Conservation (phyloP, 495 filamentous ascomycete species). For the Apodospora peruviana region DNA sequence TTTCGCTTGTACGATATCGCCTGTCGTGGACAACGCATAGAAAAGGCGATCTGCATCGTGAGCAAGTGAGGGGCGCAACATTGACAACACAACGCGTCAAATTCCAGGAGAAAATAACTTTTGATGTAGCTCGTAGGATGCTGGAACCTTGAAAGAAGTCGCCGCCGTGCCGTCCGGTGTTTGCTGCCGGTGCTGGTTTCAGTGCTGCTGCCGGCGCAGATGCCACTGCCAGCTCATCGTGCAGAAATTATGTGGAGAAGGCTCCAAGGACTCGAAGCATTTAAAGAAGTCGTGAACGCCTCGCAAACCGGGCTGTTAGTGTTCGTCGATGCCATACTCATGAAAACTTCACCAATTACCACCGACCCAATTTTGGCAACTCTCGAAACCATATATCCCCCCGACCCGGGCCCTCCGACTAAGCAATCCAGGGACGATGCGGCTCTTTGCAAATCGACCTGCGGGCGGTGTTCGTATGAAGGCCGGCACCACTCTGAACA, state of each 20-base stretch:
- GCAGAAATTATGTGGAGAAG: conserved; percentile 29
- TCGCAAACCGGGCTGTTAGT: conserved; percentile 1
- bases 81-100: no score
- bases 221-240: conserved; percentile 35
- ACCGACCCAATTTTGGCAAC: no score
- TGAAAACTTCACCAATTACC: no score
- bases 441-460: conserved; percentile 1
- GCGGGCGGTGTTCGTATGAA: conserved; percentile 6
- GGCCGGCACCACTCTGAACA: conserved; percentile 7
- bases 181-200: no score
- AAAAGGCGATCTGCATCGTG: no score
- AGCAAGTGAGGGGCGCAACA: no score
- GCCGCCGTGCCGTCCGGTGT: conserved; percentile 15
- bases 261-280: conserved; percentile 14
- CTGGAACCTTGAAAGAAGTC: conserved; percentile 17
- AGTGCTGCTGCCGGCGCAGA: neutral
- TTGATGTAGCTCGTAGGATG: conserved; percentile 25
- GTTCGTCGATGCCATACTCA: neutral
- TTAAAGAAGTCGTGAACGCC: conserved; percentile 15
- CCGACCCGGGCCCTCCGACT: neutral
- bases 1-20: no score
- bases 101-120: no score
- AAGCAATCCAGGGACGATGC: neutral
- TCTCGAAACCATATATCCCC: neutral
- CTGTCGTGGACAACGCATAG: no score